Evolutionary conservation across 2,329 filamentous ascomycete genomes (phyloP).

Genomic region (Lomentospora prolificans): DNA sequence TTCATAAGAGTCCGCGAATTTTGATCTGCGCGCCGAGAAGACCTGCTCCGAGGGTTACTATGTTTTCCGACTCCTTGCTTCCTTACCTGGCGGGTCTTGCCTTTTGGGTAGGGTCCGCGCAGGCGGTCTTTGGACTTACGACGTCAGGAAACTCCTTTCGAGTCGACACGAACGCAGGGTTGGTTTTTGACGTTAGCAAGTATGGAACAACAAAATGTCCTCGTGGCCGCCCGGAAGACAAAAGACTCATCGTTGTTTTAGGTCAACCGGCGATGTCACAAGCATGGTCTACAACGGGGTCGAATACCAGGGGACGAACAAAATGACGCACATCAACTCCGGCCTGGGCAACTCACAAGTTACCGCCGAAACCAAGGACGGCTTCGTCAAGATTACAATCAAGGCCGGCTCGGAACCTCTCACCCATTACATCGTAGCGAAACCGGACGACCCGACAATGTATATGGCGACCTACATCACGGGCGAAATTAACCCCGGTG

Average conservation of each 20-base stretch:
- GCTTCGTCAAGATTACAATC: constrained; percentile 52
- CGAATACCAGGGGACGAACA: constrained; percentile 45
- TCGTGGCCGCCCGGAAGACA: constrained; percentile 15
- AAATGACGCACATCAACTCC: constrained; percentile 46
- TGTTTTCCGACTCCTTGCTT: not conserved
- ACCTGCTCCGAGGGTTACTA: not conserved
- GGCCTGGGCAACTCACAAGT: constrained; percentile 49
- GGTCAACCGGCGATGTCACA: constrained; percentile 51
- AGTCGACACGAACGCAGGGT: constrained; percentile 16
- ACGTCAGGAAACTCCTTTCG: constrained; percentile 11
- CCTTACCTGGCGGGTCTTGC: not conserved
- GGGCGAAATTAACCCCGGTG: constrained; percentile 43
- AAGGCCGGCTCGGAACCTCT: constrained; percentile 37
- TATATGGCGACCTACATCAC: constrained; percentile 55
- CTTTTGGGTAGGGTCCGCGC: not conserved
- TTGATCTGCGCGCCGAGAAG: not conserved
- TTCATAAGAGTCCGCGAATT: no score
- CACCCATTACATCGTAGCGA: constrained; percentile 54
- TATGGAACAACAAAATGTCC: constrained; percentile 26
- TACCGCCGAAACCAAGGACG: constrained; percentile 27
- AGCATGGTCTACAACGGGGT: constrained; percentile 50
- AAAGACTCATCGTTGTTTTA: constrained; percentile 9
- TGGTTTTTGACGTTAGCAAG: constrained; percentile 17
- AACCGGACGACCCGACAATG: constrained; percentile 47
- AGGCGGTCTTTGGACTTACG: constrained; percentile 11